Evolutionary conservation across 305 asterid genomes (phyloP).

Genomic region (Fraxinus sp.): DNA sequence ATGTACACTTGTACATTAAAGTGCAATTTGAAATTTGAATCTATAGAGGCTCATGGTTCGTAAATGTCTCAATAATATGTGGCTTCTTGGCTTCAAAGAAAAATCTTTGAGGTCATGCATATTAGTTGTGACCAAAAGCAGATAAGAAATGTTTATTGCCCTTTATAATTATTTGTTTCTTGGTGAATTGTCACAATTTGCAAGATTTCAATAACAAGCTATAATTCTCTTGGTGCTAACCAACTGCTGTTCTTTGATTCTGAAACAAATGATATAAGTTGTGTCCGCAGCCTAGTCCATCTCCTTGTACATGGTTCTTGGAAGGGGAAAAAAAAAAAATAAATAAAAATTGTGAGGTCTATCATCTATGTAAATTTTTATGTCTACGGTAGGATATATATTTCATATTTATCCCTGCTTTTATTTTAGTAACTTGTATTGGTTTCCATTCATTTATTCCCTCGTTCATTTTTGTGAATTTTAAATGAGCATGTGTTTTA

Average conservation of each 20-base stretch:
- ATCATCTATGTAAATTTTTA: not conserved
- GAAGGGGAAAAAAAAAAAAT: not conserved
- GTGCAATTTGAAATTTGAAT: not conserved
- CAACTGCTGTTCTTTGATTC: not conserved
- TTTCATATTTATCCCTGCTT: not conserved
- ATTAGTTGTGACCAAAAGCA: not conserved
- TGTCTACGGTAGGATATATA: not conserved
- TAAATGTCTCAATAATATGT: not conserved
- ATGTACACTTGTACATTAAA: not conserved
- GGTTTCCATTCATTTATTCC: not conserved
- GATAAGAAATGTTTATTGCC: not conserved
- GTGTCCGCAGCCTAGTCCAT: not conserved
- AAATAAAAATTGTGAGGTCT: not conserved
- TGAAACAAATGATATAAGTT: not conserved
- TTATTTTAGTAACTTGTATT: not conserved
- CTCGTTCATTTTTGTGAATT: not conserved
- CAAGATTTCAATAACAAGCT: not conserved
- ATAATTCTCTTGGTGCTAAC: not conserved
- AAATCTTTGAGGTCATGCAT: not conserved
- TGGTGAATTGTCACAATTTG: not conserved
- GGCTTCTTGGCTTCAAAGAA: not conserved
- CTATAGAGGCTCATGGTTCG: not conserved
- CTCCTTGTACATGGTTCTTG: not conserved
- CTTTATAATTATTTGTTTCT: not conserved
- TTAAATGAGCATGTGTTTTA: not conserved